phyloP scores from a whole-genome alignment of 768 basidiomycete species.

The Clavaria fumosa region DNA sequence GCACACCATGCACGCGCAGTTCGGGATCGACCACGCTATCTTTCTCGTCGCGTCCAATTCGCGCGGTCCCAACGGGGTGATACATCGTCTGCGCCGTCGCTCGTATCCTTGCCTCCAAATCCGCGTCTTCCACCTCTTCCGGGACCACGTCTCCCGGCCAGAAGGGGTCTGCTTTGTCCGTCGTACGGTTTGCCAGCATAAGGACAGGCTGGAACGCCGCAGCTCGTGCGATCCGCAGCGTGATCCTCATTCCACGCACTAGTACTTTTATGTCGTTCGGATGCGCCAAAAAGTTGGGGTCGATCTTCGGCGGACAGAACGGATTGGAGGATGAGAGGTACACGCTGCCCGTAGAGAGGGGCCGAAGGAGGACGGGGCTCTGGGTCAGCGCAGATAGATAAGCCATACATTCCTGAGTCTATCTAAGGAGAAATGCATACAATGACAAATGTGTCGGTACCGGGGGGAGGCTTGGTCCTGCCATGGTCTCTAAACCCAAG shows the following conservation, averaged over 20 bases:
- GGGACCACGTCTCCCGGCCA: slow-evolving; percentile 11
- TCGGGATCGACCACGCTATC: slow-evolving; percentile 21
- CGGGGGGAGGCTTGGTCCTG: not conserved
- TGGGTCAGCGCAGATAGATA: no score
- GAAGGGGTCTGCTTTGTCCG: slow-evolving; percentile 14
- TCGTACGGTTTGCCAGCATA: slow-evolving; percentile 11
- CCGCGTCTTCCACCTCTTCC: slow-evolving; percentile 15
- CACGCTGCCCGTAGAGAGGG: slow-evolving; percentile 7
- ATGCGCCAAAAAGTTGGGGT: slow-evolving; percentile 26
- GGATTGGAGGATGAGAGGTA: slow-evolving; percentile 23
- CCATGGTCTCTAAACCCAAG: not conserved
- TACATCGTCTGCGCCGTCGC: slow-evolving; percentile 6
- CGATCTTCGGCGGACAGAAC: slow-evolving; percentile 30
- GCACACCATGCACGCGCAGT: slow-evolving; percentile 18
- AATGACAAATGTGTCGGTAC: slow-evolving; percentile 12
- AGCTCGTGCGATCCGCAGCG: not conserved
- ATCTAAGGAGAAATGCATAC: slow-evolving; percentile 17
- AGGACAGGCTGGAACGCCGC: not conserved
- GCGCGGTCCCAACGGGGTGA: slow-evolving; percentile 19
- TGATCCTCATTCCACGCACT: not conserved
- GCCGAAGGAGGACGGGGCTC: not conserved
- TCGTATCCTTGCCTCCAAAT: slow-evolving; percentile 11
- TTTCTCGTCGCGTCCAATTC: slow-evolving; percentile 14
- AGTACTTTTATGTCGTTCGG: slow-evolving; percentile 11
- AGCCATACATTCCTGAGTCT: no score